Percentiles rank a stretch among this genome's conserved stretches.
phyloP scores from a whole-genome alignment of 129 eudicot species.

The Dittrichia graveolens region DNA sequence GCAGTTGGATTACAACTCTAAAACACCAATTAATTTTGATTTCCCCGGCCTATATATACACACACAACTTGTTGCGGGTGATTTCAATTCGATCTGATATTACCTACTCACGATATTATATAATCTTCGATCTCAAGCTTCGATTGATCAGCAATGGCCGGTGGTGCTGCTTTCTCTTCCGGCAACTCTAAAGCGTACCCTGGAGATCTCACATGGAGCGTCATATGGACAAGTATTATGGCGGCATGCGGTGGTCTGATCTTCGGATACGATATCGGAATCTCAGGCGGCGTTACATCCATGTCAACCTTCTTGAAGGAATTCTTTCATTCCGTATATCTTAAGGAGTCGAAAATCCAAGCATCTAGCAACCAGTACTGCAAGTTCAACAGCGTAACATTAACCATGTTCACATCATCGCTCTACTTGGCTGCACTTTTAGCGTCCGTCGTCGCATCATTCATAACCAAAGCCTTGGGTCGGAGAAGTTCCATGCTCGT shows the following conservation, averaged over 20 bases:
- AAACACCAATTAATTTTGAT: too few species aligned
- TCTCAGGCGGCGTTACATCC: slow-evolving; percentile 55
- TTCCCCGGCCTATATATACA: too few species aligned
- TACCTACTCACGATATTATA: too few species aligned
- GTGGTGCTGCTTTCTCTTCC: slow-evolving; percentile 21
- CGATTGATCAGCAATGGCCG: slow-evolving; percentile 29
- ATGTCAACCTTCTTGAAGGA: slow-evolving; percentile 38
- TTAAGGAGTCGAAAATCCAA: slow-evolving; percentile 8
- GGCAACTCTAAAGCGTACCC: slow-evolving; percentile 32
- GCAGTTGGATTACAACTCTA: too few species aligned
- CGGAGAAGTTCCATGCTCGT: slow-evolving; percentile 41
- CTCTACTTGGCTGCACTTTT: slow-evolving; percentile 53
- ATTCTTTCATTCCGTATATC: slow-evolving; percentile 41
- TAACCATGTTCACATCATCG: slow-evolving; percentile 60
- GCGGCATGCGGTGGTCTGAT: slow-evolving; percentile 54
- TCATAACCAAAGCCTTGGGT: slow-evolving; percentile 31
- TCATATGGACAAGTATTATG: slow-evolving; percentile 34
- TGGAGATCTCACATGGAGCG: slow-evolving; percentile 41
- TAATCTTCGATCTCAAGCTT: too few species aligned
- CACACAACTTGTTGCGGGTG: too few species aligned
- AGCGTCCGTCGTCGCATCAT: slow-evolving; percentile 31
- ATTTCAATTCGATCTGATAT: too few species aligned
- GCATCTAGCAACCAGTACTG: slow-evolving; percentile 51
- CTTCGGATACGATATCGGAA: slow-evolving; percentile 55
- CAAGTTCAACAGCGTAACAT: slow-evolving; percentile 38